Conservation (phyloP, 2,329 filamentous ascomycete genomes). For the Verticillium longisporum region DNA sequence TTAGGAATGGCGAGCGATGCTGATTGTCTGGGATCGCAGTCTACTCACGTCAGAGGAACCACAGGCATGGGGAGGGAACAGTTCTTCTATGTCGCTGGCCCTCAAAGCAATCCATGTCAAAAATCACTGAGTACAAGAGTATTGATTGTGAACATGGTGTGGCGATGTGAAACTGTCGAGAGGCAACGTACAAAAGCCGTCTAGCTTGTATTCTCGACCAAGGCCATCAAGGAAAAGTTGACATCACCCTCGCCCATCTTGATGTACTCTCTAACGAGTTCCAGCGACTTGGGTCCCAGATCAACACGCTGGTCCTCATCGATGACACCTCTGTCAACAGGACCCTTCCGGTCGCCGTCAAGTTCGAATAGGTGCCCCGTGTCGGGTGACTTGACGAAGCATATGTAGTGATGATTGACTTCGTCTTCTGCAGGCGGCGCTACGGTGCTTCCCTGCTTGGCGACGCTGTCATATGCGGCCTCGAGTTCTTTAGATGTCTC, state of each 20-base stretch:
- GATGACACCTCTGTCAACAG: slow-evolving; percentile 41
- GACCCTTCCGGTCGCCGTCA: slow-evolving; percentile 62
- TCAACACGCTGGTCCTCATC: slow-evolving; percentile 36
- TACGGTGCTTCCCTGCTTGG: slow-evolving; percentile 52
- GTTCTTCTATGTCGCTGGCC: no score
- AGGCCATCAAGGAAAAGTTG: slow-evolving; percentile 22
- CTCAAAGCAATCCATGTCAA: no score
- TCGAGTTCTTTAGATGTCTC: slow-evolving; percentile 61
- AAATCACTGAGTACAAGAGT: no score
- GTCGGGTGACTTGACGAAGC: slow-evolving; percentile 54
- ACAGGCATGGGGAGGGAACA: no score
- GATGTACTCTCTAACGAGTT: slow-evolving; percentile 34
- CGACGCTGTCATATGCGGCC: slow-evolving; percentile 55
- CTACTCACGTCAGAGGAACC: no score
- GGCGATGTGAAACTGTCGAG: no score
- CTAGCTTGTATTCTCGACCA: slow-evolving; percentile 12
- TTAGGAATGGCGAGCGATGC: no score
- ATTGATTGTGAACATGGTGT: no score
- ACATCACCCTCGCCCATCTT: slow-evolving; percentile 17
- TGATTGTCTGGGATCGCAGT: no score
- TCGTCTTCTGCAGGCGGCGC: slow-evolving; percentile 56
- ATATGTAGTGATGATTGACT: slow-evolving; percentile 66
- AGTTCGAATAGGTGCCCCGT: slow-evolving; percentile 57
- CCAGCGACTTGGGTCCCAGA: slow-evolving; percentile 50
- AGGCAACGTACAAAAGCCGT: no score